Percentiles rank a stretch among this genome's conserved stretches.
Conservation (phyloP, 2,329 filamentous ascomycete species). For the Xylaria digitata region DNA sequence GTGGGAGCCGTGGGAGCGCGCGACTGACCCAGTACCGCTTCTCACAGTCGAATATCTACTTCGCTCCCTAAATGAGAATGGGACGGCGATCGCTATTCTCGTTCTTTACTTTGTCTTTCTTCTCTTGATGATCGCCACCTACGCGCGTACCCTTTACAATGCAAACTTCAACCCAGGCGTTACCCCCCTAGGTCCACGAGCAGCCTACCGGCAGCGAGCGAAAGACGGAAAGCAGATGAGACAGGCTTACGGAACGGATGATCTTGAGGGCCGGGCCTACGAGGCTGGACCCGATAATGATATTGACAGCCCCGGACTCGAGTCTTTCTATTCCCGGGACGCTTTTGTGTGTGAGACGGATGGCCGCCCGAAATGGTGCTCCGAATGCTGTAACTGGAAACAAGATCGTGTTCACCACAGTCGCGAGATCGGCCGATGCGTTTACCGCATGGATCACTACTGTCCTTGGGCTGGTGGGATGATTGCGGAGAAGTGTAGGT, state of each 20-base stretch:
- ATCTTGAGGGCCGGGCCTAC: constrained; percentile 53
- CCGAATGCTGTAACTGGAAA: constrained; percentile 86
- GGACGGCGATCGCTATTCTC: constrained; percentile 75
- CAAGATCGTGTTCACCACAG: constrained; percentile 89
- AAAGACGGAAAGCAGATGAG: constrained; percentile 45
- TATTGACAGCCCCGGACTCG: constrained; percentile 74
- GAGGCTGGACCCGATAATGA: constrained; percentile 56
- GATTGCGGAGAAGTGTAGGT: constrained; percentile 79
- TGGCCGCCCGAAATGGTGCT: constrained; percentile 89
- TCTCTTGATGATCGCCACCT: constrained; percentile 72
- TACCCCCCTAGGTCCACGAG: constrained; percentile 69
- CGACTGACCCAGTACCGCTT: constrained; percentile 12
- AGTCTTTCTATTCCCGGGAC: constrained; percentile 83
- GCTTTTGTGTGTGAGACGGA: constrained; percentile 86
- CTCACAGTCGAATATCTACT: constrained; percentile 77
- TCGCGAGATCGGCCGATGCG: constrained; percentile 82
- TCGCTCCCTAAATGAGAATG: constrained; percentile 57
- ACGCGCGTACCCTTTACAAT: constrained; percentile 75
- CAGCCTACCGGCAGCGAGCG: constrained; percentile 46
- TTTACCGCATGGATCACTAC: constrained; percentile 93
- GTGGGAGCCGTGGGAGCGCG: background rate
- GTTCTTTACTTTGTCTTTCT: constrained; percentile 79
- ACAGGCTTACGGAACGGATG: constrained; percentile 38
- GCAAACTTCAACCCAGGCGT: constrained; percentile 79
- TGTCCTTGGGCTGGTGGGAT: constrained; percentile 98